Percentiles rank a stretch among this genome's conserved stretches.
These are phyloP conservation scores for Tremella yokohamensis DNA, from an alignment of 768 basidiomycete species.

Conservation along the genomic window DNA sequence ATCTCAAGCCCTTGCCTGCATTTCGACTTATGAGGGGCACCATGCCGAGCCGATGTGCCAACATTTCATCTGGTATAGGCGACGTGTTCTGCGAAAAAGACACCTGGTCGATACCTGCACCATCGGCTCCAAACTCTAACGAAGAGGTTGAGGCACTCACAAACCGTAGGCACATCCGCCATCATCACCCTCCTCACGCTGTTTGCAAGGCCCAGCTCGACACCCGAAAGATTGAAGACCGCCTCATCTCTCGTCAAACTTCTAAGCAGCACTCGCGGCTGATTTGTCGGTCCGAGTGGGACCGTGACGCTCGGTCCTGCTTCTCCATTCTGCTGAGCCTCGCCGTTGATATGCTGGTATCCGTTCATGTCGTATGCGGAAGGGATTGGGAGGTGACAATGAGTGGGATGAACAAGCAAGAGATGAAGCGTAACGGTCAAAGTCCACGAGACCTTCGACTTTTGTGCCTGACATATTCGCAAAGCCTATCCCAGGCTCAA, in stretches of 20 bases:
- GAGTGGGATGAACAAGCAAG: no score
- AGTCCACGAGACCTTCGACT: no score
- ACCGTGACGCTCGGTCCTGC: slow-evolving; percentile 17
- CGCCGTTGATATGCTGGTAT: slow-evolving; percentile 17
- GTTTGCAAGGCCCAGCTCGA: slow-evolving; percentile 93
- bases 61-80: slow-evolving; percentile 93
- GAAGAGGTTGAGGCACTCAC: slow-evolving; percentile 56
- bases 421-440: no score
- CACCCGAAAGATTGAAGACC: slow-evolving; percentile 90
- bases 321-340: not conserved
- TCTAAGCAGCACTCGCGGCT: slow-evolving; percentile 39
- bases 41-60: slow-evolving; percentile 92
- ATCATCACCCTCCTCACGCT: slow-evolving; percentile 89
- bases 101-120: slow-evolving; percentile 89
- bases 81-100: slow-evolving; percentile 86
- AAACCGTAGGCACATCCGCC: slow-evolving; percentile 93
- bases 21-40: slow-evolving; percentile 81
- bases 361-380: slow-evolving; percentile 15
- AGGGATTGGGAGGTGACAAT: not conserved
- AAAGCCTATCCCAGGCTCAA: no score
- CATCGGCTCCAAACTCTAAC: not conserved
- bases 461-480: no score
- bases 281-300: slow-evolving; percentile 38
- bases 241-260: slow-evolving; percentile 73
- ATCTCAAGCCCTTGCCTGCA: slow-evolving; percentile 76